Conservation (phyloP, 371 early-diverging fungal species). For the Batkoa obscura region DNA sequence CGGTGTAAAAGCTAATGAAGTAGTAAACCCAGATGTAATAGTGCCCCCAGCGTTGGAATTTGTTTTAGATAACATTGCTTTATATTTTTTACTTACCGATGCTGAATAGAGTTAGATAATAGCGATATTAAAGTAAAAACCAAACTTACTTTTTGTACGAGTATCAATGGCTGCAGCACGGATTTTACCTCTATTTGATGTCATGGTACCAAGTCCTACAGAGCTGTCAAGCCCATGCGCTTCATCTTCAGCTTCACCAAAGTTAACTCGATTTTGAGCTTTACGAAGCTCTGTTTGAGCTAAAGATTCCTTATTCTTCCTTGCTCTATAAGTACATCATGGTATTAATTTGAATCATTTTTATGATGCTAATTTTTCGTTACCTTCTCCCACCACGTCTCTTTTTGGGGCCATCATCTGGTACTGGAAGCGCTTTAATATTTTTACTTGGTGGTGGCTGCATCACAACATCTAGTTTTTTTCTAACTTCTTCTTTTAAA, state of each 20-base stretch:
- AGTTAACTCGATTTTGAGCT: conserved; percentile 74
- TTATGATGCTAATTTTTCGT: not conserved
- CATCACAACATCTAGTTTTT: conserved; percentile 63
- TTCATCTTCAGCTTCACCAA: conserved; percentile 85
- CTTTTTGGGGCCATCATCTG: conserved; percentile 79
- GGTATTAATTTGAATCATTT: not conserved
- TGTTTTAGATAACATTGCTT: conserved; percentile 8
- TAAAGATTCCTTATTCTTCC: conserved; percentile 64
- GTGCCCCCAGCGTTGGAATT: conserved; percentile 15
- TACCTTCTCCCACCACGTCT: conserved; percentile 71
- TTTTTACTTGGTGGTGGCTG: conserved; percentile 75
- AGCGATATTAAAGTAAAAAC: not conserved
- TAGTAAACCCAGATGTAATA: conserved; percentile 63
- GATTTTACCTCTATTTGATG: conserved; percentile 47
- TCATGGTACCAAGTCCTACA: conserved; percentile 78
- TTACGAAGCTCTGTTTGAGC: conserved; percentile 77
- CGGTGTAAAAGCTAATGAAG: conserved; percentile 87
- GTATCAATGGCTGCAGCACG: conserved; percentile 38
- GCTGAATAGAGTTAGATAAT: not conserved
- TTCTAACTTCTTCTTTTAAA: conserved; percentile 61
- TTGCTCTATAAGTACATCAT: conserved; percentile 28
- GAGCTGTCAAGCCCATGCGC: conserved; percentile 57
- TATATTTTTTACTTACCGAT: conserved; percentile 3
- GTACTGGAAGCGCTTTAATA: conserved; percentile 77
- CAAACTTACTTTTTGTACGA: conserved; percentile 35